Conservation (phyloP, 2,329 filamentous ascomycete genomes). For the Beauveria brongniartii region DNA sequence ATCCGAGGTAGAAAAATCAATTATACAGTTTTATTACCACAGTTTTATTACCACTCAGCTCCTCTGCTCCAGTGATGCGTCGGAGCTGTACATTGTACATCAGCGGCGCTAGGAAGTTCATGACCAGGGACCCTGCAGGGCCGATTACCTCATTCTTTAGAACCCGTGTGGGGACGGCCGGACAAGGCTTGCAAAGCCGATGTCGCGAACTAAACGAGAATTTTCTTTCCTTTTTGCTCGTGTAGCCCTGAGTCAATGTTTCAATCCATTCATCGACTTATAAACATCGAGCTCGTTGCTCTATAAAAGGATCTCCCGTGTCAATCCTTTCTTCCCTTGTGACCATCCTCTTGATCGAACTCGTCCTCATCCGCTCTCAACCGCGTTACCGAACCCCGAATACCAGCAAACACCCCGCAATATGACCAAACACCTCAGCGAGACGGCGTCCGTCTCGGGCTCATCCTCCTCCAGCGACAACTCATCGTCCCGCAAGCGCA, state of each 20-base stretch:
- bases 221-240: background rate
- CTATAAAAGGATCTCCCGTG: background rate
- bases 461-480: slow-evolving; percentile 24
- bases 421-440: slow-evolving; percentile 13
- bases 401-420: background rate
- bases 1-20: too few species aligned
- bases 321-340: background rate
- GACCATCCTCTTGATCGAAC: background rate
- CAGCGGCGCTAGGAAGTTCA: background rate
- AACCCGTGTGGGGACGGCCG: slow-evolving; percentile 5
- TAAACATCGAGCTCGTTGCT: background rate
- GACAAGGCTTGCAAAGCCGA: slow-evolving; percentile 1
- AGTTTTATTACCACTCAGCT: too few species aligned
- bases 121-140: background rate
- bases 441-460: slow-evolving; percentile 19
- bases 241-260: background rate
- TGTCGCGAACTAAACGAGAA: background rate
- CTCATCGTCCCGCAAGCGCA: slow-evolving; percentile 19
- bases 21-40: too few species aligned
- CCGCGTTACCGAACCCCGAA: too few species aligned
- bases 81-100: background rate
- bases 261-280: slow-evolving; percentile 9
- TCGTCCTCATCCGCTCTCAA: background rate
- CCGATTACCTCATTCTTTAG: background rate
- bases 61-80: background rate